Conservation (phyloP, 306 rosid genomes). For the Calophaca sinica region DNA sequence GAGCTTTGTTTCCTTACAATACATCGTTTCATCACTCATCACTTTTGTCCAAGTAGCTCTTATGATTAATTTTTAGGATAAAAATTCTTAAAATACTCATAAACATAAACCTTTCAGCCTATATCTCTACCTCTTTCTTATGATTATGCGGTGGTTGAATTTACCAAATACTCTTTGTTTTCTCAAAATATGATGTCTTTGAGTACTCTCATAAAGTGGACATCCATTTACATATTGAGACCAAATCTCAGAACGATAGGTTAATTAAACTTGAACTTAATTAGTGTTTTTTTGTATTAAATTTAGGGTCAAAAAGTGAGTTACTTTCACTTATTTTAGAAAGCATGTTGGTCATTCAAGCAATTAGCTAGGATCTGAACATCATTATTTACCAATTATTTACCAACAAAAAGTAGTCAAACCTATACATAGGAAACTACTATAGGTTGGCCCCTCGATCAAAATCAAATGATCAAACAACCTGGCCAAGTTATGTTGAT, state of each 20-base stretch:
- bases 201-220: not conserved
- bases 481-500: constrained; percentile 14
- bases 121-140: constrained; percentile 33
- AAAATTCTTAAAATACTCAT: constrained; percentile 33
- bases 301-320: constrained; percentile 51
- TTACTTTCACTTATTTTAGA: constrained; percentile 49
- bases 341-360: constrained; percentile 51
- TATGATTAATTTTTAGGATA: constrained; percentile 39
- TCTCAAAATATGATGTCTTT: constrained; percentile 39
- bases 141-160: constrained; percentile 42
- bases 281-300: constrained; percentile 37
- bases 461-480: constrained; percentile 44
- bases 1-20: constrained; percentile 58
- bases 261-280: constrained; percentile 34
- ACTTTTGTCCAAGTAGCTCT: constrained; percentile 47
- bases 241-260: constrained; percentile 41
- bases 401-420: constrained; percentile 58
- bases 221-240: constrained; percentile 41
- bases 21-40: constrained; percentile 47
- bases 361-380: constrained; percentile 38
- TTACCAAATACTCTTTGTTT: constrained; percentile 42
- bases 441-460: constrained; percentile 47
- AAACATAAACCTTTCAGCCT: not conserved
- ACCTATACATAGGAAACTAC: constrained; percentile 53
- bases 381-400: constrained; percentile 56